A percentile compares a stretch with the other conserved stretches of the same genome.
These are phyloP conservation scores for Gloeostereum incarnatum DNA, from an alignment of 768 basidiomycete species.

Conservation along the genomic window DNA sequence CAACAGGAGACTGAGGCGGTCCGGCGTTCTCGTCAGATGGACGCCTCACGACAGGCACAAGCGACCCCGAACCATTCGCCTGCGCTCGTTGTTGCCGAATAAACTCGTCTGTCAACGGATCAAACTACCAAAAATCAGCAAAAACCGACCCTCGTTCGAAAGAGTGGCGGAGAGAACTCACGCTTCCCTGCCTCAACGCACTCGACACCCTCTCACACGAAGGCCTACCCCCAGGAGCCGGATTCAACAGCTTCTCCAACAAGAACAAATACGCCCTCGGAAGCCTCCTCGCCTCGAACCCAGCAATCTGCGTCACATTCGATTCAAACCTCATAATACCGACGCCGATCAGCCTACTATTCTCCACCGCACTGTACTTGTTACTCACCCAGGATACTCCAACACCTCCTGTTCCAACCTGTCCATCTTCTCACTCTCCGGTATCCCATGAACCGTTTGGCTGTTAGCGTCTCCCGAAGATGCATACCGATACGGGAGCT, in stretches of 20 bases:
- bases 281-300: conserved; percentile 65
- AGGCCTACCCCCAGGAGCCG: conserved; percentile 52
- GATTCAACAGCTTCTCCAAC: conserved; percentile 62
- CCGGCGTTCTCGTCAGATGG: background rate
- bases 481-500: conserved; percentile 74
- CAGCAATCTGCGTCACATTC: conserved; percentile 34
- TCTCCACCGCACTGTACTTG: background rate
- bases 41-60: background rate
- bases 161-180: conserved; percentile 23
- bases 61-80: background rate
- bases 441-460: conserved; percentile 24
- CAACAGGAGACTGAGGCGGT: background rate
- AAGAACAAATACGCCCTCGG: conserved; percentile 64
- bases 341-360: conserved; percentile 17
- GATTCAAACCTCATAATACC: conserved; percentile 18
- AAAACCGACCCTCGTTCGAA: conserved; percentile 3
- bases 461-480: conserved; percentile 46
- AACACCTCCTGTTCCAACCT: conserved; percentile 66
- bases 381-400: conserved; percentile 59
- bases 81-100: background rate
- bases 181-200: conserved; percentile 65
- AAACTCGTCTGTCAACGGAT: conserved; percentile 1
- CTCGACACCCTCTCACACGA: conserved; percentile 61
- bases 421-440: conserved; percentile 57
- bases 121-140: conserved; percentile 18